These are phyloP conservation scores for Mucor plumbeus DNA, from an alignment of 371 early-diverging fungal species.

Conservation along the genomic window DNA sequence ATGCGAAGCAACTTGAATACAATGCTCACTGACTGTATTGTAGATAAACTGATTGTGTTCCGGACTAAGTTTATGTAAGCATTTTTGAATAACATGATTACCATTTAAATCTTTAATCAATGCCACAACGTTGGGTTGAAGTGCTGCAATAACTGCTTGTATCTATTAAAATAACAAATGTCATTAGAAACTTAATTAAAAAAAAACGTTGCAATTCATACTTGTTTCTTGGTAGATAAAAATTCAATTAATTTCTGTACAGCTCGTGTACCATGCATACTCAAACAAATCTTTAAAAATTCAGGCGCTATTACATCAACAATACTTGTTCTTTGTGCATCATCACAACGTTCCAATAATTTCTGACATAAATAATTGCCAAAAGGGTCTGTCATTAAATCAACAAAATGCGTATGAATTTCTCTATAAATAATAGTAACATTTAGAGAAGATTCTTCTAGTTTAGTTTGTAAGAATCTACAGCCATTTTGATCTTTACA, in stretches of 20 bases:
- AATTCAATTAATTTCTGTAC: conserved; percentile 94
- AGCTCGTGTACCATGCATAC: conserved; percentile 98
- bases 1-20: conserved; percentile 90
- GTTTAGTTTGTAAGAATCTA: conserved; percentile 83
- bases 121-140: conserved; percentile 79
- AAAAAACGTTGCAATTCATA: conserved; percentile 61
- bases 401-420: conserved; percentile 73
- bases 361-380: conserved; percentile 94
- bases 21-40: conserved; percentile 84
- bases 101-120: conserved; percentile 97
- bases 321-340: conserved; percentile 75
- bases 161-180: conserved; percentile 47
- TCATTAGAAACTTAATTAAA: conserved; percentile 41
- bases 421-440: conserved; percentile 74
- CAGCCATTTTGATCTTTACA: conserved; percentile 94
- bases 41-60: conserved; percentile 89
- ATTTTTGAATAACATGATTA: conserved; percentile 98
- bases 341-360: conserved; percentile 78
- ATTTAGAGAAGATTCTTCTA: conserved; percentile 55
- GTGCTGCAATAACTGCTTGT: conserved; percentile 69
- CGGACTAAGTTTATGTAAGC: conserved; percentile 75
- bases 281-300: conserved; percentile 81
- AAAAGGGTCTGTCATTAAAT: conserved; percentile 91
- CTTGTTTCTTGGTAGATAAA: conserved; percentile 67
- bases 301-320: conserved; percentile 76